Evolutionary conservation across 2,329 filamentous ascomycete species (phyloP).

Genomic region (Fusarium mundagurra): DNA sequence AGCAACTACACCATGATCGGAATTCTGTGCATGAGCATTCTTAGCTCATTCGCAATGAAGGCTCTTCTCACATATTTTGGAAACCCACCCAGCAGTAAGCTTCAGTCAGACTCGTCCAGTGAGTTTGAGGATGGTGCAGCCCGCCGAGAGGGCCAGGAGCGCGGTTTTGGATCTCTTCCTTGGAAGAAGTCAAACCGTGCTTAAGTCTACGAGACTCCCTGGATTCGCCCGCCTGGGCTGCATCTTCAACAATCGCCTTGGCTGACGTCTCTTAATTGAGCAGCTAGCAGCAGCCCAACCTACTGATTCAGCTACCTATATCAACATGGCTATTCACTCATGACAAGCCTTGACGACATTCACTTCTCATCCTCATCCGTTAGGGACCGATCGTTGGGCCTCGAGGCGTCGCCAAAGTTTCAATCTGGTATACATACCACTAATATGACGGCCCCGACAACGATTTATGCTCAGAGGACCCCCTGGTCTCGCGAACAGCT

Average conservation of each 20-base stretch:
- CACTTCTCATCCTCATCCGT: conserved; percentile 16
- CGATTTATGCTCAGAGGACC: conserved; percentile 52
- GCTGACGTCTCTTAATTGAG: conserved; percentile 5
- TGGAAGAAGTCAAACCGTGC: conserved; percentile 47
- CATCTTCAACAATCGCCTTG: conserved; percentile 46
- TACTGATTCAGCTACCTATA: conserved; percentile 42
- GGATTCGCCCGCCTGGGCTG: conserved; percentile 11
- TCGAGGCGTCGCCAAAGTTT: neutral
- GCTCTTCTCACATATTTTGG: conserved; percentile 69
- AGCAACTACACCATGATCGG: conserved; percentile 91
- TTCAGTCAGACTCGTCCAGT: conserved; percentile 52
- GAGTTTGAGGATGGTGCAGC: conserved; percentile 70
- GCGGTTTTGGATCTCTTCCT: conserved; percentile 62
- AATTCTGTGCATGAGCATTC: conserved; percentile 81
- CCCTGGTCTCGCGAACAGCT: conserved; percentile 38
- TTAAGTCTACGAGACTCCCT: conserved; percentile 18
- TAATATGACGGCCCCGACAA: conserved; percentile 46
- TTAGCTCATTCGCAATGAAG: conserved; percentile 76
- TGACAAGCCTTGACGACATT: conserved; percentile 20
- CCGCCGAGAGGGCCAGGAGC: conserved; percentile 64
- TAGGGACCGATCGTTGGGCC: neutral
- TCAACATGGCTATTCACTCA: conserved; percentile 5
- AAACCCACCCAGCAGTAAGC: conserved; percentile 61
- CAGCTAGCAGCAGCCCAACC: conserved; percentile 50
- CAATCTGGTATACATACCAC: neutral